Conservation (phyloP, 495 filamentous ascomycete genomes). For the Xylaria flabelliformis region DNA sequence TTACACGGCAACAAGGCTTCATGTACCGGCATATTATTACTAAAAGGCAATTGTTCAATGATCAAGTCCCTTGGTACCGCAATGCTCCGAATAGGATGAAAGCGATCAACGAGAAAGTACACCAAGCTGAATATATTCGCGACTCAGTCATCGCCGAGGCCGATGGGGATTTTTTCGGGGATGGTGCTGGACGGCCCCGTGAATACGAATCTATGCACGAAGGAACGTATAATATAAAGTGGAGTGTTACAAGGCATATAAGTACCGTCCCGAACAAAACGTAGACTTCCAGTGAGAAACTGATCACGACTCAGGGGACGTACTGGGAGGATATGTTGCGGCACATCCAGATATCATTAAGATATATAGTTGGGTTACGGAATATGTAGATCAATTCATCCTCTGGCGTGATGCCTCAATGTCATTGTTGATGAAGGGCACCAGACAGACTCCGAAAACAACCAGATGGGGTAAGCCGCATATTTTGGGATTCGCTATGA, state of each 20-base stretch:
- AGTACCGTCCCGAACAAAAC: not conserved
- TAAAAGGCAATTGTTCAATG: not conserved
- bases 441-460: not conserved
- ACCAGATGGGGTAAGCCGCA: not conserved
- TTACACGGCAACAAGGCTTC: not conserved
- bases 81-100: not conserved
- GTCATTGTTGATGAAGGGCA: not conserved
- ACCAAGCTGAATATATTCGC: not conserved
- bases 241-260: not conserved
- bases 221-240: not conserved
- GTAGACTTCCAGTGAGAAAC: not conserved
- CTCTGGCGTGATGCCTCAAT: not conserved
- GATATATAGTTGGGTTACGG: not conserved
- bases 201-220: not conserved
- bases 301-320: not conserved
- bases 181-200: not conserved
- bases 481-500: not conserved
- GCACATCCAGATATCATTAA: not conserved
- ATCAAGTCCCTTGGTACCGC: rapidly evolving
- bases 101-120: not conserved
- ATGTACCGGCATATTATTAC: not conserved
- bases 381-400: not conserved
- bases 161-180: not conserved
- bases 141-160: not conserved
- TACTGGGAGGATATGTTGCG: not conserved